A percentile compares a stretch with the other conserved stretches of the same genome.
Conservation (phyloP, 2,329 filamentous ascomycete species). For the Hypoxylon sp. region DNA sequence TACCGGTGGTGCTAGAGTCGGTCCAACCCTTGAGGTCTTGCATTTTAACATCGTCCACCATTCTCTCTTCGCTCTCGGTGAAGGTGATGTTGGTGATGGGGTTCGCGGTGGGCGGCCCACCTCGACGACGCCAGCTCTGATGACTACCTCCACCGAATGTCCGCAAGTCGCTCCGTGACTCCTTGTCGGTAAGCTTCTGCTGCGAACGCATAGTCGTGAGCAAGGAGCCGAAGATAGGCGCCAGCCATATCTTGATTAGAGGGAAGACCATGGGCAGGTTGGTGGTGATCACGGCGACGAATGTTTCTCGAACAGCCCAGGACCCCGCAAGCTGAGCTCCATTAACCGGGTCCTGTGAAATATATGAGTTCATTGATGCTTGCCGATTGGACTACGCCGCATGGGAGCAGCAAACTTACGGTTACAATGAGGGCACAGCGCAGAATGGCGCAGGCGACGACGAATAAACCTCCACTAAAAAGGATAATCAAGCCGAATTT, state of each 20-base stretch:
- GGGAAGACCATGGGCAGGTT: conserved; percentile 62
- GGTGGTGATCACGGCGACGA: conserved; percentile 59
- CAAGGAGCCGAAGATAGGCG: conserved; percentile 51
- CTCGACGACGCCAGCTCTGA: conserved; percentile 48
- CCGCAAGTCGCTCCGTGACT: conserved; percentile 53
- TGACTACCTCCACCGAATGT: conserved; percentile 57
- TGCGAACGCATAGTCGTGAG: conserved; percentile 55
- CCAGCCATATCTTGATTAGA: conserved; percentile 56
- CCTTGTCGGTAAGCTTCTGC: conserved; percentile 54
- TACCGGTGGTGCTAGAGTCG: conserved; percentile 31
- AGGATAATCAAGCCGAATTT: conserved; percentile 56
- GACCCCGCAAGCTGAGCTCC: conserved; percentile 57
- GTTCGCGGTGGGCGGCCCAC: conserved; percentile 51
- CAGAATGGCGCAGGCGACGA: conserved; percentile 56
- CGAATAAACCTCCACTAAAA: conserved; percentile 56
- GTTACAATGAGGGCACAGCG: conserved; percentile 55
- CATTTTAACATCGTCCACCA: conserved; percentile 59
- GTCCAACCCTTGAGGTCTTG: conserved; percentile 51
- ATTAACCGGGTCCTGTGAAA: conserved; percentile 55
- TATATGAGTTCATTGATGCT: conserved; percentile 7
- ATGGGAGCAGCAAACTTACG: conserved; percentile 43
- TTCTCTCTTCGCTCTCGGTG: conserved; percentile 59
- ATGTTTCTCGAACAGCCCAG: conserved; percentile 60
- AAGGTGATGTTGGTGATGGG: conserved; percentile 56
- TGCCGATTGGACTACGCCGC: conserved; percentile 11